These are phyloP conservation scores for Phtheirospermum japonicum DNA, from an alignment of 257 asterid species.

Conservation along the genomic window DNA sequence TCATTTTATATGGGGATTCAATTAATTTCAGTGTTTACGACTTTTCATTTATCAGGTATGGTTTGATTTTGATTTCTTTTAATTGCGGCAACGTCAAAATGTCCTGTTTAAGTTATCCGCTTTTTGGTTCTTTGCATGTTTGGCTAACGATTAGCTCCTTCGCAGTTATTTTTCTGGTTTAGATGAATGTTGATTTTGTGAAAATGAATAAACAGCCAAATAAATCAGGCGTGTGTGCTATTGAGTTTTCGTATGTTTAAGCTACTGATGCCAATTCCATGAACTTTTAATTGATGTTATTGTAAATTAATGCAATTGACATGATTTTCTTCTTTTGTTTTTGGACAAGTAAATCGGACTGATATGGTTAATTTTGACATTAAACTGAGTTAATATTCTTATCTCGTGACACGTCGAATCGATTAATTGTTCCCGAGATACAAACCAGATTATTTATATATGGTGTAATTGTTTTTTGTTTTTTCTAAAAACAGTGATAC, in stretches of 20 bases:
- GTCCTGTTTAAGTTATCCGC: not conserved
- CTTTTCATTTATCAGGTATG: conserved; percentile 36
- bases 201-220: not conserved
- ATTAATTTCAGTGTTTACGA: conserved; percentile 26
- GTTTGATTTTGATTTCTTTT: conserved; percentile 27
- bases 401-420: not conserved
- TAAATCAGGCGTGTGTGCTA: not conserved
- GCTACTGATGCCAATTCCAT: conserved; percentile 15
- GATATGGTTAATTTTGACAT: conserved; percentile 14
- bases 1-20: conserved; percentile 28
- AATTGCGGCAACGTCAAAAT: conserved; percentile 23
- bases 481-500: not conserved
- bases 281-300: not conserved
- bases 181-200: conserved; percentile 21
- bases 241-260: conserved; percentile 2
- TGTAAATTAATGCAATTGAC: not conserved
- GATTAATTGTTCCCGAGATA: not conserved
- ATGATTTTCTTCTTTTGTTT: not conserved
- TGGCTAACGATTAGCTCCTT: conserved; percentile 16
- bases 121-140: not conserved
- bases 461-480: too few species aligned
- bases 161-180: conserved; percentile 19
- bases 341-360: conserved; percentile 7
- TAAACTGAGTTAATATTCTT: not conserved
- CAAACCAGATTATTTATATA: not conserved